Evolutionary conservation across 1,139 yeast genomes (phyloP), one percentile per base, ranked within the genome.

Genomic region (Casaregolazyma suthepensis): DNA sequence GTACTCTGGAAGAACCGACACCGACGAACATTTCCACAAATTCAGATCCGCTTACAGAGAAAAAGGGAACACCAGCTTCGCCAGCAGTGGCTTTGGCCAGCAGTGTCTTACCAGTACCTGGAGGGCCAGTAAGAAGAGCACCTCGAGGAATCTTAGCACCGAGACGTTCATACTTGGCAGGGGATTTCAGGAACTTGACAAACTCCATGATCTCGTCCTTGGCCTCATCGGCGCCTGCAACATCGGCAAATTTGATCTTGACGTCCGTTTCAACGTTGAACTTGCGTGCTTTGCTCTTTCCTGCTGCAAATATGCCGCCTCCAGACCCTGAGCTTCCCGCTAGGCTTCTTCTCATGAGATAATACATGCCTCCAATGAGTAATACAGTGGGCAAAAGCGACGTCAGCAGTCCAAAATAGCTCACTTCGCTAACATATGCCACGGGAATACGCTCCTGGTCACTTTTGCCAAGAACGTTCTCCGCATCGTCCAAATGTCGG

Each of bases 21-120:
- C 99, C 98, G 35, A 90, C 97, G 75, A 90, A 91, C 98, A 93
- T 91, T 71, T 93, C 99, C n/a, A 93, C 96, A 63, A 93, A 93
- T 68, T 93, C 98, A 12, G 98, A 91, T 63, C 98, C 99, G 1
- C 96, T 88, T 10, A 93, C 98, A 12, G 96, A 87, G 62, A 82
- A 81, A 66, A 93, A 93, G 31, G 99, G 98, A 47, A 93, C 99
- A 50, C 93, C 96, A 0, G 99, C 98, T 70, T 93, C 99, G 58
- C 99, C 99, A 0, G 99, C 99, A 37, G 99, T 93, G 9, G 99
- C 99, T 70, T 88, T 91, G 10, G 99, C 99, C 55, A 93, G 75
- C 58, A 93, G 75, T 0, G 99, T 93, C 71, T 93, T 93, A 82
- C 99, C 99, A 5, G 99, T 93, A 76, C 99, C 99, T 48, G 99